Conservation (phyloP, 192 early-diverging fungal genomes). For the Thamnidium elegans region DNA sequence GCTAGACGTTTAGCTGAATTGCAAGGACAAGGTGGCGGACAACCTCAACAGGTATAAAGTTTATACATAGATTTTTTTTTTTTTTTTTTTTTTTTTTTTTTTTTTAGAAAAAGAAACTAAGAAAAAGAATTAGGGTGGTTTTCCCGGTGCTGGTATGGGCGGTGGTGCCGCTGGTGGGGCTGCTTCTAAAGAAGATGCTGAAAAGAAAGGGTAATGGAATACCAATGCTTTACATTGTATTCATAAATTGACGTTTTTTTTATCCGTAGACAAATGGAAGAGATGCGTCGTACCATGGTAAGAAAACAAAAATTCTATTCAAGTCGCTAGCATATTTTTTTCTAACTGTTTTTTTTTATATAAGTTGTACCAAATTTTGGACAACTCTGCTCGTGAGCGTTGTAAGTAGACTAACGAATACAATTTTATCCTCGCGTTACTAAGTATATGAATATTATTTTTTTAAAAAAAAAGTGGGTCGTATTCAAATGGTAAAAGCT, state of each 20-base stretch:
- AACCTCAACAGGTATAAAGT: slow-evolving; percentile 29
- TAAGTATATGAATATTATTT: too few species aligned
- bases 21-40: slow-evolving; percentile 35
- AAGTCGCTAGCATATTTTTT: background rate
- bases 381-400: slow-evolving; percentile 78
- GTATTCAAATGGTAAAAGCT: slow-evolving; percentile 87
- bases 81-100: too few species aligned
- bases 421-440: background rate
- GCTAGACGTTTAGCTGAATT: slow-evolving; percentile 66
- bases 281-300: slow-evolving; percentile 79
- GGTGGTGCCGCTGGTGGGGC: slow-evolving; percentile 38
- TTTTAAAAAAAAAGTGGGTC: slow-evolving; percentile 57
- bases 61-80: background rate
- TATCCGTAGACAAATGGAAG: slow-evolving; percentile 73
- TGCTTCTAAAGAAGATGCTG: slow-evolving; percentile 59
- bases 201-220: slow-evolving; percentile 59
- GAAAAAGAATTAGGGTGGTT: slow-evolving; percentile 14
- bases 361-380: slow-evolving; percentile 79
- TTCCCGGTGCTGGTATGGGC: slow-evolving; percentile 45
- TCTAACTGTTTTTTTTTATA: background rate
- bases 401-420: slow-evolving; percentile 41
- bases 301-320: background rate
- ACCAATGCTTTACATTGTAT: background rate
- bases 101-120: background rate
- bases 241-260: slow-evolving; percentile 1